Conservation (phyloP, 257 asterid genomes). For the Voacanga thouarsii region DNA sequence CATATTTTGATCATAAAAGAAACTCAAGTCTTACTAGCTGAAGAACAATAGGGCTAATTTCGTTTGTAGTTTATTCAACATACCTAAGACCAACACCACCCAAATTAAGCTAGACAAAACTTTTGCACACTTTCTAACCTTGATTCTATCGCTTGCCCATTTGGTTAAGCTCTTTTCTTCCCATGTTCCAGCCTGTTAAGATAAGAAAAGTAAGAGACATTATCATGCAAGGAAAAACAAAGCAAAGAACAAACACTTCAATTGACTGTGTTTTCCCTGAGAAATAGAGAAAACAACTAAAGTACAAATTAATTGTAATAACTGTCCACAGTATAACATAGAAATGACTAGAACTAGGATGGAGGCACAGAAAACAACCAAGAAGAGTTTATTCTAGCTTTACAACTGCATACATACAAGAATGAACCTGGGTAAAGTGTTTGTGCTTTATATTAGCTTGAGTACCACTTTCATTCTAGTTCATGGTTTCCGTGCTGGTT, state of each 20-base stretch:
- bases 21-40: neutral
- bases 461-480: neutral
- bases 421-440: neutral
- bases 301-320: neutral
- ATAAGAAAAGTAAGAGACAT: neutral
- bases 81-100: neutral
- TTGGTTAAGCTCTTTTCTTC: slow-evolving; percentile 46
- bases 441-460: neutral
- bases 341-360: neutral
- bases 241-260: neutral
- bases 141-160: slow-evolving; percentile 45
- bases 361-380: neutral
- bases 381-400: neutral
- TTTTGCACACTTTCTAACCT: slow-evolving; percentile 29
- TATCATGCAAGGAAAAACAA: neutral
- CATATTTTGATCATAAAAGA: neutral
- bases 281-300: neutral
- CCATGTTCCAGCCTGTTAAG: slow-evolving; percentile 55
- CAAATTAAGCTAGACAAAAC: neutral
- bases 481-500: neutral
- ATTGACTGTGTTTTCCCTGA: neutral
- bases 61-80: neutral
- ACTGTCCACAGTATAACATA: neutral
- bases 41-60: neutral
- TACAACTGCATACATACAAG: neutral